Percentiles rank a stretch among this genome's conserved stretches.
These are phyloP conservation scores for Ganoderma sinense DNA, from an alignment of 1,284 basidiomycete species.

Conservation along the genomic window DNA sequence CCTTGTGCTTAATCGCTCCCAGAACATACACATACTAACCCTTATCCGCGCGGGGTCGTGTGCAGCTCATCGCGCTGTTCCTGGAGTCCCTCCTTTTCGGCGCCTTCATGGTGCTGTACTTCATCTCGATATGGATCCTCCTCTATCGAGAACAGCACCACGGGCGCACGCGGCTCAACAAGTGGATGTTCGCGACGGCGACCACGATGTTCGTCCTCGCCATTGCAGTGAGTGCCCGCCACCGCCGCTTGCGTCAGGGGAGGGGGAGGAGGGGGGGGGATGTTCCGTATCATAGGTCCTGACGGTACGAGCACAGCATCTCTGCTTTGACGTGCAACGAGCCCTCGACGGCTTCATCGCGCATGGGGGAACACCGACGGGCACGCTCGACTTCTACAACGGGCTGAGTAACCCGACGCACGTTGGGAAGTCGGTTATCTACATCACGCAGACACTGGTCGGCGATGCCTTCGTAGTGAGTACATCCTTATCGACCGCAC, in stretches of 20 bases:
- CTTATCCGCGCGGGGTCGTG: neutral
- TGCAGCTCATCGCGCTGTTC: constrained; percentile 20
- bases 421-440: constrained; percentile 18
- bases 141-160: constrained; percentile 12
- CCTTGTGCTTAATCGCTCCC: neutral
- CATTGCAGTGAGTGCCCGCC: constrained; percentile 13
- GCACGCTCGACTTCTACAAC: constrained; percentile 15
- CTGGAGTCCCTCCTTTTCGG: constrained; percentile 24
- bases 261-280: neutral
- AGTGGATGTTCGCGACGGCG: constrained; percentile 23
- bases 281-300: neutral
- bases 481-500: neutral
- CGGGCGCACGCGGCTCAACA: constrained; percentile 6
- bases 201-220: constrained; percentile 24
- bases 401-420: constrained; percentile 13
- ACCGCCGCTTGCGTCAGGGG: neutral
- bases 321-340: constrained; percentile 19
- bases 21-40: neutral
- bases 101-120: constrained; percentile 22
- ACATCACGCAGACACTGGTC: constrained; percentile 20
- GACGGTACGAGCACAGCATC: constrained; percentile 15
- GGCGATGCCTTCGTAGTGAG: constrained; percentile 25
- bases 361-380: constrained; percentile 10
- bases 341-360: constrained; percentile 17
- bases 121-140: constrained; percentile 28